phyloP scores from a whole-genome alignment of 768 basidiomycete genomes.

The Leucocoprinus leucothites region DNA sequence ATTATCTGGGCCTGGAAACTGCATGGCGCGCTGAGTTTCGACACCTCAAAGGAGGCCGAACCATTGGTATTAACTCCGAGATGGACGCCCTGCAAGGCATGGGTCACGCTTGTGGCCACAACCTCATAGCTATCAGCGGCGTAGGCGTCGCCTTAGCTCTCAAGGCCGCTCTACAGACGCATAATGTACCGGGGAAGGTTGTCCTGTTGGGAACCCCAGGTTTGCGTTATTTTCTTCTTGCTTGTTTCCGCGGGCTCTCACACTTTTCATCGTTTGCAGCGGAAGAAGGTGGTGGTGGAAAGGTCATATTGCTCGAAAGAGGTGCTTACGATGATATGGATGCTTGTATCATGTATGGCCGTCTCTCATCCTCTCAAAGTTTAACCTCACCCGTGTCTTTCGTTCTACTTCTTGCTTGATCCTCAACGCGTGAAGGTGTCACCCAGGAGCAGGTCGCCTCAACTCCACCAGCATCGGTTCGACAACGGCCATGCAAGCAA shows the following conservation, averaged over 20 bases:
- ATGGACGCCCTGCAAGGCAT: slow-evolving; percentile 64
- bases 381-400: neutral
- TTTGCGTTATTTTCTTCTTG: slow-evolving; percentile 17
- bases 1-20: slow-evolving; percentile 69
- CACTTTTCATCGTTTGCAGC: slow-evolving; percentile 36
- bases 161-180: slow-evolving; percentile 61
- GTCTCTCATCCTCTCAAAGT: neutral
- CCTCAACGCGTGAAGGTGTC: slow-evolving; percentile 51
- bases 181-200: slow-evolving; percentile 62
- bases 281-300: slow-evolving; percentile 79
- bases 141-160: slow-evolving; percentile 73
- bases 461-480: slow-evolving; percentile 49
- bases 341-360: slow-evolving; percentile 65
- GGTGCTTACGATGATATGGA: slow-evolving; percentile 84
- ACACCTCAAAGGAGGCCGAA: slow-evolving; percentile 56
- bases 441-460: slow-evolving; percentile 57
- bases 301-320: slow-evolving; percentile 66
- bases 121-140: slow-evolving; percentile 77
- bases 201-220: slow-evolving; percentile 78
- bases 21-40: slow-evolving; percentile 77
- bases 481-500: slow-evolving; percentile 60
- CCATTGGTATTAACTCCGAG: slow-evolving; percentile 78
- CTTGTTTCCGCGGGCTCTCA: neutral
- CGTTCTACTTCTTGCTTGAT: neutral
- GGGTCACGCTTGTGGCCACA: slow-evolving; percentile 77